Percentiles rank a stretch among this genome's conserved stretches.
Conservation (phyloP, 139 green algal genomes). For the Closterium sp. region DNA sequence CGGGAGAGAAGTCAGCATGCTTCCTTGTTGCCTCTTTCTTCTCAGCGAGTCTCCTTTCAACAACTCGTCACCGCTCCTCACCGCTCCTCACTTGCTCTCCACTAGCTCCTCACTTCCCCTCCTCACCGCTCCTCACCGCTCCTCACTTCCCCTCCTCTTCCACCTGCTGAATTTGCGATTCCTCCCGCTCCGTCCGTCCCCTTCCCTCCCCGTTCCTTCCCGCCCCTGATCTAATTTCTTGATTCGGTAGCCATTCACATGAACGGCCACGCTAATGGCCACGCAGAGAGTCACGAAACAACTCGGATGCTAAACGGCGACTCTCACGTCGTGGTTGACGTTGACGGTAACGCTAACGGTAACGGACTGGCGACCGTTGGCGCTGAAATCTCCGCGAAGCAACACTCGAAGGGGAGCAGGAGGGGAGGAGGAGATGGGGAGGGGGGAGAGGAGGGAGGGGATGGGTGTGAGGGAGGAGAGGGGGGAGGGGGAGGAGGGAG, state of each 20-base stretch:
- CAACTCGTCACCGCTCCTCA: not conserved
- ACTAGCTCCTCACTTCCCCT: not conserved
- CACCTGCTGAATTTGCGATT: not conserved
- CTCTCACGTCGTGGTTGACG: not conserved
- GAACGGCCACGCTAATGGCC: not conserved
- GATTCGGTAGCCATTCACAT: not conserved
- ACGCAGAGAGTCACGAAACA: not conserved
- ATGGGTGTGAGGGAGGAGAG: not conserved
- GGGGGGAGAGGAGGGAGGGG: not conserved
- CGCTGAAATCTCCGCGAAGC: not conserved
- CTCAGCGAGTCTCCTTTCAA: too few relatives aligned
- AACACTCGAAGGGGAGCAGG: not conserved
- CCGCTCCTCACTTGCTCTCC: not conserved
- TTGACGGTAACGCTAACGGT: not conserved
- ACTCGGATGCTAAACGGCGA: not conserved
- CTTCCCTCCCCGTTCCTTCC: too few relatives aligned
- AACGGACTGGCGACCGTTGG: not conserved
- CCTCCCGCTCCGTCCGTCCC: too few relatives aligned
- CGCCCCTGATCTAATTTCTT: not conserved
- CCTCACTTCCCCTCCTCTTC: not conserved
- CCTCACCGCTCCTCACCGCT: not conserved
- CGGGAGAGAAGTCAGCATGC: too few relatives aligned
- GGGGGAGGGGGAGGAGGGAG: not conserved
- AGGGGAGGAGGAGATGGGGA: not conserved
- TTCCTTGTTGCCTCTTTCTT: too few relatives aligned